These are phyloP conservation scores for Thermomyces lanuginosus DNA, from an alignment of 2,329 filamentous ascomycete species.

Conservation along the genomic window DNA sequence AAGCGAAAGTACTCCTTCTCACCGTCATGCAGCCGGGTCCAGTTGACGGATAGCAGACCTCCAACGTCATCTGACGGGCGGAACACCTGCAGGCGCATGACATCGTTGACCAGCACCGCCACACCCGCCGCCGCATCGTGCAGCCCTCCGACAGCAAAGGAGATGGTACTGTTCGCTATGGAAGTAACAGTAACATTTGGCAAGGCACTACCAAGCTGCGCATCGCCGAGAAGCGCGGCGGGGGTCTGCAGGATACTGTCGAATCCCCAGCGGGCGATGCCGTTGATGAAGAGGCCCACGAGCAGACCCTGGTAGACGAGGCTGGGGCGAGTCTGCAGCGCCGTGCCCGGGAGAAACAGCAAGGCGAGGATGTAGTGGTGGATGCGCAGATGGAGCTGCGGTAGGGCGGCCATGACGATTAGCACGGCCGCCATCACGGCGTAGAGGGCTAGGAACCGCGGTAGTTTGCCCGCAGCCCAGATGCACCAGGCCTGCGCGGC, in stretches of 20 bases:
- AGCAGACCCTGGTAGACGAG: conserved; percentile 46
- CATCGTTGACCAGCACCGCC: conserved; percentile 45
- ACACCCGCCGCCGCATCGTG: conserved; percentile 33
- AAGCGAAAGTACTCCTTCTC: conserved; percentile 29
- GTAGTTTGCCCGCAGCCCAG: conserved; percentile 42
- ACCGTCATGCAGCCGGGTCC: conserved; percentile 16
- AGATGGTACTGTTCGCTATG: conserved; percentile 15
- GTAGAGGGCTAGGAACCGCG: conserved; percentile 34
- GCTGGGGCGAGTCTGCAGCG: conserved; percentile 41
- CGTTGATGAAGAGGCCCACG: conserved; percentile 46
- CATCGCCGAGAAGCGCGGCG: conserved; percentile 28
- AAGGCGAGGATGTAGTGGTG: conserved; percentile 48
- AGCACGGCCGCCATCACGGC: conserved; percentile 30
- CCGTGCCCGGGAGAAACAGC: conserved; percentile 41
- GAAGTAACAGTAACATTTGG: conserved; percentile 14
- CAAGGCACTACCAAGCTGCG: conserved; percentile 17
- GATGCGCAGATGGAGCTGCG: conserved; percentile 43
- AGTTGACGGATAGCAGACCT: conserved; percentile 21
- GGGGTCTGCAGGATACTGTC: conserved; percentile 44
- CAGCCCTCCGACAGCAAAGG: conserved; percentile 20
- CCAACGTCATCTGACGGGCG: background rate
- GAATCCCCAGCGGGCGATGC: conserved; percentile 48
- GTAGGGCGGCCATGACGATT: conserved; percentile 36
- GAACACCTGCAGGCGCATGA: conserved; percentile 39
- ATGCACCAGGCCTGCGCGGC: conserved; percentile 41